These are phyloP conservation scores for Suillus variegatus DNA, from an alignment of 768 basidiomycete genomes.

Conservation along the genomic window DNA sequence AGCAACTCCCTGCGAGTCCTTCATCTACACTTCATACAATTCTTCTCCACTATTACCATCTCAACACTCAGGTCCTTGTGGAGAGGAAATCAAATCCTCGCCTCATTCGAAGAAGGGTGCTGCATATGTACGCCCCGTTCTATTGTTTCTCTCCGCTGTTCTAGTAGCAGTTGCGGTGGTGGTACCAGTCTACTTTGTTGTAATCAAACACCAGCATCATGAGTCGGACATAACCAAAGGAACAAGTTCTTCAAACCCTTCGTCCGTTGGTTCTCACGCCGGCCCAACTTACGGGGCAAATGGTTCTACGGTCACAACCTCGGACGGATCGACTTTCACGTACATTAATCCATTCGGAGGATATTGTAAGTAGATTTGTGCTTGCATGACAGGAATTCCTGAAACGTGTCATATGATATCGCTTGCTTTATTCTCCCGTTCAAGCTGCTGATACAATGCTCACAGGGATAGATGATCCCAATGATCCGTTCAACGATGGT, in stretches of 20 bases:
- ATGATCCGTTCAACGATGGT: constrained; percentile 73
- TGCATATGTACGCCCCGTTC: not conserved
- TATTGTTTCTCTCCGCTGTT: not conserved
- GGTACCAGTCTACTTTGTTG: constrained; percentile 2
- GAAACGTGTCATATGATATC: not conserved
- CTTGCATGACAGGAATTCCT: not conserved
- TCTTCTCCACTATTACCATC: not conserved
- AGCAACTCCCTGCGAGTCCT: not conserved
- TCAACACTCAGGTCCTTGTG: not conserved
- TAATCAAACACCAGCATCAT: not conserved
- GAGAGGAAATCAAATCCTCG: not conserved
- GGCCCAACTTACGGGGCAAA: constrained; percentile 38
- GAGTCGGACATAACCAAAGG: not conserved
- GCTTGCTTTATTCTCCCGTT: constrained; percentile 7
- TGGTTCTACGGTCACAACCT: constrained; percentile 64
- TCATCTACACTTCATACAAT: not conserved
- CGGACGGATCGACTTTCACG: constrained; percentile 70
- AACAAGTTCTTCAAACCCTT: not conserved
- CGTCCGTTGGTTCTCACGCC: not conserved
- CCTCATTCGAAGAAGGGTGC: not conserved
- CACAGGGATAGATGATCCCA: constrained; percentile 64
- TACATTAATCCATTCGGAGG: constrained; percentile 81
- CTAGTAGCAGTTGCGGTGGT: not conserved
- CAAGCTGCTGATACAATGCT: not conserved
- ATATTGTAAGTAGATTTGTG: constrained; percentile 49